Evolutionary conservation across 2,329 filamentous ascomycete species (phyloP).

Genomic region (Hymenoscyphus albidus): DNA sequence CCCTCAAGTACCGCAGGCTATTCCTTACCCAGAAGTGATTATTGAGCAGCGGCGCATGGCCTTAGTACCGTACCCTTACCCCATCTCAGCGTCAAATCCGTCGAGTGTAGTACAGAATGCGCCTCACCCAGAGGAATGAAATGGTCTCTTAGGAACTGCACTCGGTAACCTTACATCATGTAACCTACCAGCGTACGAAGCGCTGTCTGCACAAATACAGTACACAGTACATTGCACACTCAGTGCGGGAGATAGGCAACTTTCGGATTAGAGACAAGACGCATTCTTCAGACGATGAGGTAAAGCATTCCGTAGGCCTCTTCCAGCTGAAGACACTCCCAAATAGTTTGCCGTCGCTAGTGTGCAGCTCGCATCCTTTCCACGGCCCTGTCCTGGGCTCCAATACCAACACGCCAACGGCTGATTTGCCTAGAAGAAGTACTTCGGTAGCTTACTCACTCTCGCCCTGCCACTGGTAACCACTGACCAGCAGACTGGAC

Average conservation of each 20-base stretch:
- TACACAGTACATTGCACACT: background rate
- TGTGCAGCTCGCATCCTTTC: background rate
- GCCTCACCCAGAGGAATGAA: background rate
- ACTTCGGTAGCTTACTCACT: too few species aligned
- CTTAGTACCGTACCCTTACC: background rate
- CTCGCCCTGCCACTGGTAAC: background rate
- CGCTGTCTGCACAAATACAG: background rate
- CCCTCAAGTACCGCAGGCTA: too few species aligned
- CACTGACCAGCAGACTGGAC: constrained; percentile 1
- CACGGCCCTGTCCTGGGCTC: background rate
- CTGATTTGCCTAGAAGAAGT: background rate
- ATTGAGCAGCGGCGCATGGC: too few species aligned
- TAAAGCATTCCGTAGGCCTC: too few species aligned
- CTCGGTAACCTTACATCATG: background rate
- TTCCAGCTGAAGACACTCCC: background rate
- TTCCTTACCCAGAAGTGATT: too few species aligned
- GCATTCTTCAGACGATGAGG: background rate
- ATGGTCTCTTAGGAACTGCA: background rate
- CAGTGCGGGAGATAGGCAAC: too few species aligned
- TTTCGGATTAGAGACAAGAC: background rate
- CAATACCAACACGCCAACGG: background rate
- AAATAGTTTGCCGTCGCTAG: background rate
- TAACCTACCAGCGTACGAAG: background rate
- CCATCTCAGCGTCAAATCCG: background rate
- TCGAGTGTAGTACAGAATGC: background rate